Base-by-base conservation (phyloP, 441 rosid genomes). In the Manihot esculenta region DNA sequence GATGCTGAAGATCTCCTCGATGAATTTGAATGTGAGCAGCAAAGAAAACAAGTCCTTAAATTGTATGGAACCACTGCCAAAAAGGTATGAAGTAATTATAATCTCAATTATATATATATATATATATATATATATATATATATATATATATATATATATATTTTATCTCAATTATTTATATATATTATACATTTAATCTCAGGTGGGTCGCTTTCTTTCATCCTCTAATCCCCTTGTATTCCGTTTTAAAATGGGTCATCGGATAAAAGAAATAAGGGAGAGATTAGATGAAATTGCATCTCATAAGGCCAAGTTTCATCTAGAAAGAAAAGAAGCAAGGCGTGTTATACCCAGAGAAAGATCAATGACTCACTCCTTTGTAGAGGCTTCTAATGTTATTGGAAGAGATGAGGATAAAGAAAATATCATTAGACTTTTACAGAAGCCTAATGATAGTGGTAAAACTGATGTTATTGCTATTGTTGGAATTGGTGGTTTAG, bases 331-430 rank as follows among this genome's bases (percentile, higher is more conserved):
- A 45, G 49, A 14, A 2, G 49, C 2, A 45, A 4, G 33, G 49
- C 49, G 15, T 9, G 1, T 5, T 14, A 45, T 45, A 1, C 49
- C 10, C 8, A 45, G 8, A 9, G 49, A 9, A 45, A 45, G 49
- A 45, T 2, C 10, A 5, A 14, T 9, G 15, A 45, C 49, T 5
- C 49, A 14, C 49, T 45, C 49, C 49, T 45, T 45, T 45, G 26
- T 55, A 10, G 1, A 55, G 7, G 14, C 30, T 7, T 21, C 59
- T 9, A 30, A 55, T 10, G 5, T 55, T 1, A 12, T 55, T 3
- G 69, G 64, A 24, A 72, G 69, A 41, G 69, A 62, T 20, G 10
- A 63, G 12, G 64, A 64, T 13, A 64, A 54, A 44, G 69, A 71
- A 61, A 10, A 72, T 7, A 63, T 64, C 58, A 56, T 64, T 10